Percentiles rank a stretch among this genome's conserved stretches.
Evolutionary conservation across 768 basidiomycete species (phyloP).

Genomic region (Fomitopsis pulvina): DNA sequence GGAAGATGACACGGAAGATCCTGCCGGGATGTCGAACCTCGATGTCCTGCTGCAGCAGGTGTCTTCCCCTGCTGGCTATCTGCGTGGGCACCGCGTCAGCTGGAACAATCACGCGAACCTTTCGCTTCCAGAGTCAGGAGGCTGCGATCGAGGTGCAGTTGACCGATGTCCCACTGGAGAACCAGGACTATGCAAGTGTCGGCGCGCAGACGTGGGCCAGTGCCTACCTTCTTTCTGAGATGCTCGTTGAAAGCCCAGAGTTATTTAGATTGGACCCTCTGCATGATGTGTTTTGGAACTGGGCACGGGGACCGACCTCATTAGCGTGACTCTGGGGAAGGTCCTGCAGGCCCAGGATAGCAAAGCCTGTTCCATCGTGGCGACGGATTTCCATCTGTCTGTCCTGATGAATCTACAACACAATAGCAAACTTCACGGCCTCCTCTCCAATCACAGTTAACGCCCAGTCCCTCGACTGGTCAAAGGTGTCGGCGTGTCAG

Average conservation of each 20-base stretch:
- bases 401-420: conserved; percentile 40
- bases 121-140: conserved; percentile 32
- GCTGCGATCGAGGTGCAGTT: conserved; percentile 35
- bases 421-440: conserved; percentile 32
- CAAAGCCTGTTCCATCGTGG: conserved; percentile 24
- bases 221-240: conserved; percentile 73
- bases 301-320: conserved; percentile 53
- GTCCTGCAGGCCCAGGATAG: conserved; percentile 14
- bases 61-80: conserved; percentile 54
- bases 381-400: conserved; percentile 44
- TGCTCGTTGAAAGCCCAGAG: conserved; percentile 52
- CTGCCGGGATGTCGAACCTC: not conserved
- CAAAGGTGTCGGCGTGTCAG: conserved; percentile 10
- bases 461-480: conserved; percentile 35
- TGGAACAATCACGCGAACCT: conserved; percentile 47
- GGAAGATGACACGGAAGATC: not conserved
- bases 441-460: conserved; percentile 12
- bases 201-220: conserved; percentile 90
- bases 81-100: conserved; percentile 61
- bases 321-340: conserved; percentile 36
- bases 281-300: conserved; percentile 39
- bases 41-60: conserved; percentile 40
- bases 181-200: conserved; percentile 63
- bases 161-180: conserved; percentile 63
- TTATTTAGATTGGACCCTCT: conserved; percentile 37